Percentiles rank a stretch among this genome's conserved stretches.
phyloP scores from a whole-genome alignment of 2,329 filamentous ascomycete genomes.

The Alternaria rosae region DNA sequence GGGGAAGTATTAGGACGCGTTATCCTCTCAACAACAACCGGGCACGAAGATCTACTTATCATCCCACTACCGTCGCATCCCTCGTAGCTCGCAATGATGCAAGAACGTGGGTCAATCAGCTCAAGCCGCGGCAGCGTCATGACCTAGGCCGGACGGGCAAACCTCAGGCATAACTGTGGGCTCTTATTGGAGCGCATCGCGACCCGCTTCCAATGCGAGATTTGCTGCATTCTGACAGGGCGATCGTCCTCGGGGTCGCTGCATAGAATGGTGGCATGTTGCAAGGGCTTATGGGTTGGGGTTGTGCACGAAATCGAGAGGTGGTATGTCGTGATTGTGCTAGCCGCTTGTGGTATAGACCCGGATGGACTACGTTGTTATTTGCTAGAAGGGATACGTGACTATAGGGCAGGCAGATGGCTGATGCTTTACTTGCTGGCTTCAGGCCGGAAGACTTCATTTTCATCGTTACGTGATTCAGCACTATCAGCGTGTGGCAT shows the following conservation, averaged over 20 bases:
- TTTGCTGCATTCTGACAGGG: conserved; percentile 4
- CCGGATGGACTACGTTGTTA: background rate
- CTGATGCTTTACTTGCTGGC: background rate
- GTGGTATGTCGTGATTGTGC: conserved; percentile 46
- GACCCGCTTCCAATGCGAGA: conserved; percentile 6
- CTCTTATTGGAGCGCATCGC: conserved; percentile 27
- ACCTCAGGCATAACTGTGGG: background rate
- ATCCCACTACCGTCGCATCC: background rate
- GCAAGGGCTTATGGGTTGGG: conserved; percentile 9
- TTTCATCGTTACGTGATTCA: too few species aligned
- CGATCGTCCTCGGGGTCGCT: conserved; percentile 9
- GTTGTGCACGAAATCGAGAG: conserved; percentile 39
- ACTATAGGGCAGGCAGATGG: too few species aligned
- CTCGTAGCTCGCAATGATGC: conserved; percentile 36
- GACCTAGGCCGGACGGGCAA: conserved; percentile 2
- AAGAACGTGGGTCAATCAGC: conserved; percentile 33
- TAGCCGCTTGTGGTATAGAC: conserved; percentile 7
- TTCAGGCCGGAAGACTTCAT: background rate
- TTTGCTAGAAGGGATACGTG: background rate
- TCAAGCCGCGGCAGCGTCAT: conserved; percentile 19
- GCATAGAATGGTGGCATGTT: background rate
- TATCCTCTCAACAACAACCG: background rate
- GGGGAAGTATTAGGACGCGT: background rate
- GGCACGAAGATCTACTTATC: conserved; percentile 10
- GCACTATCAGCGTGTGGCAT: too few species aligned